Evolutionary conservation across 495 filamentous ascomycete species (phyloP).

Genomic region (Stereocaulon alpinum): DNA sequence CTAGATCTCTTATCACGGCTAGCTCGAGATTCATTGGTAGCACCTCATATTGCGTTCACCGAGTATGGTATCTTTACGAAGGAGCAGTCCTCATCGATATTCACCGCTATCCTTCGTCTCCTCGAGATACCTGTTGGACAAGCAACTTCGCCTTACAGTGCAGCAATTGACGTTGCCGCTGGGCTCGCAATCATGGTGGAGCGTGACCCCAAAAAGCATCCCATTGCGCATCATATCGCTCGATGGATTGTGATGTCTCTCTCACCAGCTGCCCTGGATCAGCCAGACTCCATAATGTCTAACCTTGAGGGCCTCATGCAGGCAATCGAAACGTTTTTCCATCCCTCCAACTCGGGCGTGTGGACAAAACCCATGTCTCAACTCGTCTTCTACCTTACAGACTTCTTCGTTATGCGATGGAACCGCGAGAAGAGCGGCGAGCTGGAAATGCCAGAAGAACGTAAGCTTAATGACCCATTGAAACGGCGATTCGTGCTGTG

Average conservation of each 20-base stretch:
- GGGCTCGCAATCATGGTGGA: slow-evolving; percentile 79
- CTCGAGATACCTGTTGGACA: slow-evolving; percentile 96
- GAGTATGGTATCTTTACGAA: slow-evolving; percentile 84
- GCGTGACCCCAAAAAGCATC: slow-evolving; percentile 85
- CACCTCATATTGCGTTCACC: slow-evolving; percentile 66
- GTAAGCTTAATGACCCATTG: slow-evolving; percentile 65
- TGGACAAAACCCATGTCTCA: slow-evolving; percentile 91
- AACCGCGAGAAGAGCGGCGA: slow-evolving; percentile 90
- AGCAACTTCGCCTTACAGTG: slow-evolving; percentile 82
- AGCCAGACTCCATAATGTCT: slow-evolving; percentile 67
- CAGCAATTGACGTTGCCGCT: slow-evolving; percentile 65
- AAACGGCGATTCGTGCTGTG: slow-evolving; percentile 87
- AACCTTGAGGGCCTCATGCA: slow-evolving; percentile 90
- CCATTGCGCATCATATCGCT: slow-evolving; percentile 83
- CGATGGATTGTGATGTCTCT: slow-evolving; percentile 91
- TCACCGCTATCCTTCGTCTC: slow-evolving; percentile 79
- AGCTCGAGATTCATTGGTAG: slow-evolving; percentile 67
- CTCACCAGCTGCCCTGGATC: slow-evolving; percentile 71
- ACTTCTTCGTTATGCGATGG: slow-evolving; percentile 97
- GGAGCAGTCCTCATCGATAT: slow-evolving; percentile 86
- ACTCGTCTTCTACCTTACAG: slow-evolving; percentile 82
- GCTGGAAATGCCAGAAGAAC: slow-evolving; percentile 69
- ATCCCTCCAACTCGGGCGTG: slow-evolving; percentile 86
- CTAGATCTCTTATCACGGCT: slow-evolving; percentile 83
- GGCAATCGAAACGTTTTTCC: slow-evolving; percentile 96